A percentile compares a stretch with the other conserved stretches of the same genome.
These are phyloP conservation scores for Cronartium quercuum DNA, from an alignment of 1,284 basidiomycete genomes.

Conservation along the genomic window DNA sequence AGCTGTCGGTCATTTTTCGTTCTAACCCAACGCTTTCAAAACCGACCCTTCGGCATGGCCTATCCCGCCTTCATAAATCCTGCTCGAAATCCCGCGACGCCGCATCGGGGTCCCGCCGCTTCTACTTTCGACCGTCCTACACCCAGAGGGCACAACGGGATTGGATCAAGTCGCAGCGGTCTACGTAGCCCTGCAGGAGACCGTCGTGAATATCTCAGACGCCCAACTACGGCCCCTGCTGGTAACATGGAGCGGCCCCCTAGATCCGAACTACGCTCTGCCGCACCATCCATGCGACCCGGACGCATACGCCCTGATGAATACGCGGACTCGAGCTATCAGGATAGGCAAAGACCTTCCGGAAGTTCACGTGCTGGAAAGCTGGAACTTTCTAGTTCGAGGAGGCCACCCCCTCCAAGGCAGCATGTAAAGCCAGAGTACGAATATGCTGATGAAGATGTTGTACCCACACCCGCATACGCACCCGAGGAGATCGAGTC, in stretches of 20 bases:
- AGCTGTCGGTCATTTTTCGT: too few species aligned
- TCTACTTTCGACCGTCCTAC: background rate
- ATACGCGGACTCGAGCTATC: background rate
- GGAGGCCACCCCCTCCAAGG: background rate
- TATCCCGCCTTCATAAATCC: background rate
- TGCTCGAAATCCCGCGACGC: background rate
- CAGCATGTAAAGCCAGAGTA: background rate
- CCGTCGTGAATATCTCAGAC: background rate
- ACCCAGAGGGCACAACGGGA: background rate
- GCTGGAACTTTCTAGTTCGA: background rate
- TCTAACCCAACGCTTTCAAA: too few species aligned
- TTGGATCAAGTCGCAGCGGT: background rate
- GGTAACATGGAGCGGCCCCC: background rate
- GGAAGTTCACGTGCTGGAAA: background rate
- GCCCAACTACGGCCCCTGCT: background rate
- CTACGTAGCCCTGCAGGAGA: background rate
- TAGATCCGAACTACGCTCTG: background rate
- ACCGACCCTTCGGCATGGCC: too few species aligned
- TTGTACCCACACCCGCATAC: background rate
- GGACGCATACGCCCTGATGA: background rate
- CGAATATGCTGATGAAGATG: background rate
- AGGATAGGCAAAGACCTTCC: background rate
- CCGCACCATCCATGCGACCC: background rate
- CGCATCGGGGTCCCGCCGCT: background rate
- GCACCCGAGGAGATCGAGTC: conserved; percentile 9